These are phyloP conservation scores for Quercus rubra DNA, from an alignment of 306 rosid species.

Conservation along the genomic window DNA sequence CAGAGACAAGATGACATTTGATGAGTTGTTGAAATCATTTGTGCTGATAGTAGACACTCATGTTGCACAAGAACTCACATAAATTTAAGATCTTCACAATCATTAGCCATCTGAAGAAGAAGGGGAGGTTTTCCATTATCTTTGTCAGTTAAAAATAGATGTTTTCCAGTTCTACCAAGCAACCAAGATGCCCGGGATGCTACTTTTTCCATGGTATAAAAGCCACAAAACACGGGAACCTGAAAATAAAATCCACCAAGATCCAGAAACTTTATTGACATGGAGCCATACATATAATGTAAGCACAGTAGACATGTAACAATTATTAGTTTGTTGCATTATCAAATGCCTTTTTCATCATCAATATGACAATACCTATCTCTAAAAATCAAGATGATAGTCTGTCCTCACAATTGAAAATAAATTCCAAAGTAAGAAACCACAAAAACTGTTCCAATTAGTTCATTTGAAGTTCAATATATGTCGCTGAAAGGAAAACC, in stretches of 20 bases:
- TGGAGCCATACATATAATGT: background rate
- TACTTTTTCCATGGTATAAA: constrained; percentile 58
- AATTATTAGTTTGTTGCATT: background rate
- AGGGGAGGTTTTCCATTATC: constrained; percentile 72
- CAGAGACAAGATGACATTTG: constrained; percentile 18
- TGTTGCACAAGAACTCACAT: constrained; percentile 42
- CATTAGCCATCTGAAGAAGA: constrained; percentile 75
- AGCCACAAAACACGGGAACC: constrained; percentile 81
- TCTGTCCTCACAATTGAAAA: background rate
- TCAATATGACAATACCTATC: background rate
- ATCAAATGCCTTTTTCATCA: background rate
- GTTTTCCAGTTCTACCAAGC: constrained; percentile 74
- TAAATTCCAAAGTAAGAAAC: background rate
- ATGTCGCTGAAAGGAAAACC: background rate
- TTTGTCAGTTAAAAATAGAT: constrained; percentile 63
- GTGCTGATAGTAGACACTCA: background rate
- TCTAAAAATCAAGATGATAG: background rate
- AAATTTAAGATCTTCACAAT: constrained; percentile 66
- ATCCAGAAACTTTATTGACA: constrained; percentile 15
- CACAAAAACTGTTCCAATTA: background rate
- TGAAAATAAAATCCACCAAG: constrained; percentile 29
- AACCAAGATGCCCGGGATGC: constrained; percentile 48
- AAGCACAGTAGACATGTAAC: constrained; percentile 4
- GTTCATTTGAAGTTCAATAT: background rate
- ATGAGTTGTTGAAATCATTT: constrained; percentile 17